Evolutionary conservation across 2,329 filamentous ascomycete genomes (phyloP).

Genomic region (Endoconidiophora polonica): DNA sequence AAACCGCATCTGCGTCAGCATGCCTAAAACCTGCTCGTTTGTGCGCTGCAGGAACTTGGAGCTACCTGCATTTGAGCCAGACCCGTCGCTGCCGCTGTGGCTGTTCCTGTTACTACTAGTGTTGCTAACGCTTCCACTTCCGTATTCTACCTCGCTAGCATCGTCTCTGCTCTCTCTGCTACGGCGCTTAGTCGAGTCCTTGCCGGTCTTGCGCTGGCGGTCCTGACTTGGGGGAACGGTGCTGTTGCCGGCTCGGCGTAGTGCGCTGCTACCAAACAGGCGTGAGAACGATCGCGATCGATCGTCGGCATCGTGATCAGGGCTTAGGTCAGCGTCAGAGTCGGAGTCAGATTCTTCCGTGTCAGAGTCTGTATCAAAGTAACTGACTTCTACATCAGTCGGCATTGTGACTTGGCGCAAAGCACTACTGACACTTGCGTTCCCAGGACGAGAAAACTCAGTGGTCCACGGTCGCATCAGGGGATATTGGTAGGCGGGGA

Average conservation of each 20-base stretch:
- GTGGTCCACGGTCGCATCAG: conserved; percentile 3
- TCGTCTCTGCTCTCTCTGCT: background rate
- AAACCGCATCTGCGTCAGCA: conserved; percentile 6
- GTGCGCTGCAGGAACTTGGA: conserved; percentile 4
- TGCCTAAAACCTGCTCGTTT: conserved; percentile 8
- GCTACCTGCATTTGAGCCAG: too few relatives aligned
- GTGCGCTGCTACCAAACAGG: conserved; percentile 3
- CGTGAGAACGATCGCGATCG: conserved; percentile 7
- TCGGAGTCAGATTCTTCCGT: conserved; percentile 4
- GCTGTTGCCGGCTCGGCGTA: background rate
- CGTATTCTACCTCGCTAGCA: background rate
- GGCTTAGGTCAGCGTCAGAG: background rate
- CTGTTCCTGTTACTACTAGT: background rate
- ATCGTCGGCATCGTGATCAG: background rate
- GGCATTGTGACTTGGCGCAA: background rate
- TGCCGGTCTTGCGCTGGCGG: background rate
- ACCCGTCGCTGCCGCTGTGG: background rate
- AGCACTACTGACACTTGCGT: background rate
- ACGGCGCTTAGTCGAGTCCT: background rate
- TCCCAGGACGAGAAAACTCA: background rate
- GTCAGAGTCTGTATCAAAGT: conserved; percentile 9
- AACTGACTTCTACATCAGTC: conserved; percentile 5
- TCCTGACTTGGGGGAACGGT: background rate
- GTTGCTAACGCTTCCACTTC: background rate
- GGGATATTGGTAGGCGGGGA: conserved; percentile 1